Evolutionary conservation across 148 eudicot species (phyloP).

Genomic region (Polygonum maritimum): DNA sequence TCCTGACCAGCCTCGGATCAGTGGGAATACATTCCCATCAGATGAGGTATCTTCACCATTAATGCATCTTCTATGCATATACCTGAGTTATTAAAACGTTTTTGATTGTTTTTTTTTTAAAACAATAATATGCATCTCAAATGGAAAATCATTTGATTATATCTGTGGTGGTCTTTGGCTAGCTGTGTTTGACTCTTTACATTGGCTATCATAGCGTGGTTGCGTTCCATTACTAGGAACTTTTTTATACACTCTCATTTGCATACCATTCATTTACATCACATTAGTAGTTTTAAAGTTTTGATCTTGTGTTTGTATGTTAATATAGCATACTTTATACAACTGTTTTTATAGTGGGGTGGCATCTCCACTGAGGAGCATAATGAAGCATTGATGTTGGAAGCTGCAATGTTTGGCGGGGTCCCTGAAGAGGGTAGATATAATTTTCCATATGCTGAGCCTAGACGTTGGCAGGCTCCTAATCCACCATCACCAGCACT

Average conservation of each 20-base stretch:
- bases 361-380: constrained; percentile 95
- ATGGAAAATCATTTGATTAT: not conserved
- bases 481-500: constrained; percentile 87
- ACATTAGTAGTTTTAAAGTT: not conserved
- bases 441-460: constrained; percentile 50
- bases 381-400: constrained; percentile 97
- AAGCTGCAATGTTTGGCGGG: constrained; percentile 98
- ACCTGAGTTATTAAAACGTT: not conserved
- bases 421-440: constrained; percentile 53
- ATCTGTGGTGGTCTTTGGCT: not conserved
- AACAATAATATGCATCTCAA: not conserved
- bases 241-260: not conserved
- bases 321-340: not conserved
- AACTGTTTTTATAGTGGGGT: constrained; percentile 63
- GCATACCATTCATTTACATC: not conserved
- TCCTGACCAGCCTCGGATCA: constrained; percentile 23
- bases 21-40: constrained; percentile 39
- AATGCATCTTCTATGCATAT: not conserved
- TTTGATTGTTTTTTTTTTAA: not conserved
- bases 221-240: not conserved
- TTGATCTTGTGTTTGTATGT: not conserved
- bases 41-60: constrained; percentile 46
- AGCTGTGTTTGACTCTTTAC: not conserved
- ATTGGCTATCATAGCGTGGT: not conserved
- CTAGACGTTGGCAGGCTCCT: constrained; percentile 38